Base-by-base conservation (phyloP, 1,284 basidiomycete species). In the Sporisorium reilianum region DNA sequence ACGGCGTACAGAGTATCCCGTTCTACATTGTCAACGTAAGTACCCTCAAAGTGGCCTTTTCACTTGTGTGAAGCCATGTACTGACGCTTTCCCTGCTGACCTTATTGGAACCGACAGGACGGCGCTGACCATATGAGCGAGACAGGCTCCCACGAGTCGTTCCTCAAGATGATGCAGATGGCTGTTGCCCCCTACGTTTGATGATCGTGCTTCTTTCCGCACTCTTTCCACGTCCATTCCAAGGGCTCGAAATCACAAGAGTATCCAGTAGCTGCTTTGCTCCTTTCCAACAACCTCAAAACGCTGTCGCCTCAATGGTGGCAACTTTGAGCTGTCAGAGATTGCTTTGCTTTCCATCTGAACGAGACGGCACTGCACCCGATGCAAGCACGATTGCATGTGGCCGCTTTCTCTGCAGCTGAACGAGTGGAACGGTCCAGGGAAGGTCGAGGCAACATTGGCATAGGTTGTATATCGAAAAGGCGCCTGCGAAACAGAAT, bases 121-220 rank as follows among this genome's bases (percentile, higher is more conserved):
- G 75, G 75, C 14, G 57, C 60, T 10, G 75, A 77, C 22, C 75
- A 77, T 41, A 67, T 71, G 69, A 74, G 67, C 64, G 70, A 71
- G 54, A 64, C 64, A 1, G 75, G 75, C 42, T 53, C 55, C 6
- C 71, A 77, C 55, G 63, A 57, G 3, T 60, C 59, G 0, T 67
- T 77, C 55, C 61, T 77, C 22, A 69, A 71, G 53, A 77, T 77
- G 75, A 67, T 77, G 57, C 63, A 74, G 60, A 77, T 77, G 75
- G 75, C 75, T 2, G 71, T 71, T 8, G 65, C 75, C 4, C 73
- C 67, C 6, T 75, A 71, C n/a, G 72, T 70, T 4, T 60, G 61
- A 18, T 72, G 34, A 57, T 11, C 1, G 10, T 4, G 28, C 8
- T 25, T 26, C n/a, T 14, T 22, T 11, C 18, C 3, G 10, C 16